A percentile compares a stretch with the other conserved stretches of the same genome.
Conservation (phyloP, 495 filamentous ascomycete genomes). For the Penicillium pancosmium region DNA sequence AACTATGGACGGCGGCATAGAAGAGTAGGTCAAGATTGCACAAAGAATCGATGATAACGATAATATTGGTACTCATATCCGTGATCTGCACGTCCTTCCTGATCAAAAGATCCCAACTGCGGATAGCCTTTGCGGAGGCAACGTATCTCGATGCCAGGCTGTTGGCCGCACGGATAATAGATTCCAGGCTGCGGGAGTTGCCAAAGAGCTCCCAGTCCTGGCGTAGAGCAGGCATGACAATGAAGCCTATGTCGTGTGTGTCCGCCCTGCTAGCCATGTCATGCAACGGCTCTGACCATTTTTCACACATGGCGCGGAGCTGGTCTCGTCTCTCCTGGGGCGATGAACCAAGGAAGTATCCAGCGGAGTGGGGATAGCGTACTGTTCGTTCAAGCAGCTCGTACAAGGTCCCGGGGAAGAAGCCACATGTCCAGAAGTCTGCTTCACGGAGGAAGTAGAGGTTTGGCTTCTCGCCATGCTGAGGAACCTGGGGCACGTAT, state of each 20-base stretch:
- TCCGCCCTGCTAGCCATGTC: constrained; percentile 29
- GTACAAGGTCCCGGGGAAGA: constrained; percentile 38
- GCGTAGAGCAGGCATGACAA: constrained; percentile 30
- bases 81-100: neutral
- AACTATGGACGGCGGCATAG: constrained; percentile 9
- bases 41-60: constrained; percentile 18
- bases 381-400: constrained; percentile 11
- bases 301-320: neutral
- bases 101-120: constrained; percentile 36
- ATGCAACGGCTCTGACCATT: constrained; percentile 21
- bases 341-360: neutral
- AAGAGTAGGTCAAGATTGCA: constrained; percentile 23
- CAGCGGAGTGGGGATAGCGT: neutral
- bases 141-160: constrained; percentile 40
- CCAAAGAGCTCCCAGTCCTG: constrained; percentile 38
- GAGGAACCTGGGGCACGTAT: constrained; percentile 19
- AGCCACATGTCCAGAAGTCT: constrained; percentile 49
- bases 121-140: constrained; percentile 34
- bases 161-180: constrained; percentile 34
- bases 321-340: neutral
- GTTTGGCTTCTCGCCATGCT: constrained; percentile 17
- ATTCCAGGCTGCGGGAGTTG: constrained; percentile 21
- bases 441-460: constrained; percentile 33
- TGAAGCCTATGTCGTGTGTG: constrained; percentile 51
- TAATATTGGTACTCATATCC: constrained; percentile 5